Evolutionary conservation across 495 filamentous ascomycete genomes (phyloP), one percentile per base, ranked within the genome.

Genomic region (Acidiella bohemica): DNA sequence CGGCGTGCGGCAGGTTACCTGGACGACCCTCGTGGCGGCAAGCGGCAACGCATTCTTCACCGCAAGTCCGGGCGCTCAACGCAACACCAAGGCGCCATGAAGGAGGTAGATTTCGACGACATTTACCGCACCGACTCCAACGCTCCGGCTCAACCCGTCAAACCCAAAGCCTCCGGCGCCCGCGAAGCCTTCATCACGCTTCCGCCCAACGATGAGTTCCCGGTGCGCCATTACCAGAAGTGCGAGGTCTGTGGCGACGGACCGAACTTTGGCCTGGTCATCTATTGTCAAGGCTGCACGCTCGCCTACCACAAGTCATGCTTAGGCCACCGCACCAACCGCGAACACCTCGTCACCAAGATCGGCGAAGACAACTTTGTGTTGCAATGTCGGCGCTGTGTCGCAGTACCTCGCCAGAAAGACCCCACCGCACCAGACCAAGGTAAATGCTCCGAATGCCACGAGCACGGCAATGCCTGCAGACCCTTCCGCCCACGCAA

Each of bases 281-380:
- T 96, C 3, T 80, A 70, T 50, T 99, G 92, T 49, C 92, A 99
- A 57, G 88, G 92, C 14, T 99, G 92, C 57, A 82, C 75, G 3
- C 67, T 72, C 17, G 67, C 80, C 0, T 93, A 83, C 47, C 92
- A 99, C 53, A 78, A 81, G 50, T 53, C 49, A 23, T 99, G 92
- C 54, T 65, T 99, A 11, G 84, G 86, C 14, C 57, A 64, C n/a
- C 75, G 88, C 13, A 70, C 63, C 22, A 57, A 48, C 9, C 70
- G 92, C 30, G 84, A 94, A 4, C 90, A 96, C 59, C 65, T 88
- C n/a, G 84, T 92, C 18, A 95, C 90, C n/a, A 96, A 94, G 57
- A 64, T 95, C 33, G 73, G 62, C 3, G 63, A 75, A 4, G 75
- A 78, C 11, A 64, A 80, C 12, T 95, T 90, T 50, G 76, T 96